Evolutionary conservation across 805 yeast species (phyloP), one percentile per base, ranked within the genome.

Genomic region (Alloascoidea africana): DNA sequence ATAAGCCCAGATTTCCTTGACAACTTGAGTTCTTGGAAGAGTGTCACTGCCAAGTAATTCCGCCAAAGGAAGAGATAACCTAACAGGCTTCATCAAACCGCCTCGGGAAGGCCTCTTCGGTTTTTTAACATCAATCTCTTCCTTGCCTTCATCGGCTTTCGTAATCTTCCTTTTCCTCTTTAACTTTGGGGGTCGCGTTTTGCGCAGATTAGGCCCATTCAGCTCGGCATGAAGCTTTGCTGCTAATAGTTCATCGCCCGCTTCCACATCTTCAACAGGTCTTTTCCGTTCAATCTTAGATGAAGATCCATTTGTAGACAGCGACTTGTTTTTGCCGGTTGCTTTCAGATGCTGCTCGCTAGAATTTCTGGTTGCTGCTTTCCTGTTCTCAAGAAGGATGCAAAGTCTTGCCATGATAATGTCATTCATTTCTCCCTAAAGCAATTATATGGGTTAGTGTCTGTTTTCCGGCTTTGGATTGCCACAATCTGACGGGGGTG

Each of bases 11-110:
- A 81, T 52, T 35, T 55, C 55, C 43, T 78, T 78, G 5, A 80
- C 86, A 14, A 79, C 75, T 50, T 77, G 77, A 0, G 89, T 75
- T 45, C 94, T 58, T 3, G 87, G 65, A 33, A 72, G 49, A 39
- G 63, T 64, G 1, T 51, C 39, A 14, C 48, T 59, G 1, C 68
- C 70, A 5, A 82, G 50, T 13, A 83, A 52, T 2, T 51, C 62
- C 36, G 64, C 61, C 19, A 83, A 60, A 30, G 65, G 66, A 2
- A 67, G 61, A 18, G 80, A 70, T 16, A 80, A 52, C 43, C 47
- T 40, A 41, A 38, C 33, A 39, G 39, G 34, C 41, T 41, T 18
- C 27, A 17, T 36, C 30, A 23, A n/a, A 8, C 13, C 33, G 37
- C n/a, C n/a, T n/a, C n/a, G n/a, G n/a, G n/a, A n/a, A n/a, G n/a